Base-by-base conservation (phyloP, 2,329 filamentous ascomycete genomes). In the Phyllosticta capitalensis region DNA sequence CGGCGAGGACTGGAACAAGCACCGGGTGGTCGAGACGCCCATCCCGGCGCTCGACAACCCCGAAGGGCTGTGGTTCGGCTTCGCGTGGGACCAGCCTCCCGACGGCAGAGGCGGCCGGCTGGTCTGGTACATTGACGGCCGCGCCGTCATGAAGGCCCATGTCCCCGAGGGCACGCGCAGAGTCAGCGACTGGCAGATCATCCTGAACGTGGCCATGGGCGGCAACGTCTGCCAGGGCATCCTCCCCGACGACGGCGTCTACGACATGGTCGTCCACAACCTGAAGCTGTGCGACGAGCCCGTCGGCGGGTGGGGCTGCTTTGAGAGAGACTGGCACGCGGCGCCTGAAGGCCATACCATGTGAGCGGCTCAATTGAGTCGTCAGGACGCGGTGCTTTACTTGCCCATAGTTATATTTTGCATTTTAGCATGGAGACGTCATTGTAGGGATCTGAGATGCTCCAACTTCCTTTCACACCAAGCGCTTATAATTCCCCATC, bases 161-260 rank as follows among this genome's bases (percentile, higher is more conserved):
- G 79, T 83, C 22, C 82, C 82, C 0, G 64, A 66, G 1, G 81
- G 81, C 0, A 83, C 79, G 2, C 71, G 82, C 12, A 74, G 78
- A 5, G 75, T 85, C 69, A 76, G 79, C 59, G 82, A 84, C 24
- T 84, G 78, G 70, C 77, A 76, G 19, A 71, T 85, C 9, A 69
- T 84, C 61, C 75, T 85, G 19, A 85, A 85, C 61, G 75, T 85
- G n/a, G 82, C 82, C 1, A 83, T 85, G 79, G 82, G 82, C 0
- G 82, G 82, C 0, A 83, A 81, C 61, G 82, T 84, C 5, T 83
- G 81, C 63, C 69, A 75, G 17, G 81, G 80, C 0, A 76, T 75
- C 65, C 69, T 74, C 14, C 82, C 82, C 0, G 68, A 65, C 0
- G 77, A 83, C 63, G 82, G 82, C 0, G 68, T 72, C 21, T 84